phyloP scores from a whole-genome alignment of 2,329 filamentous ascomycete genomes.

The Ilyonectria sp. region DNA sequence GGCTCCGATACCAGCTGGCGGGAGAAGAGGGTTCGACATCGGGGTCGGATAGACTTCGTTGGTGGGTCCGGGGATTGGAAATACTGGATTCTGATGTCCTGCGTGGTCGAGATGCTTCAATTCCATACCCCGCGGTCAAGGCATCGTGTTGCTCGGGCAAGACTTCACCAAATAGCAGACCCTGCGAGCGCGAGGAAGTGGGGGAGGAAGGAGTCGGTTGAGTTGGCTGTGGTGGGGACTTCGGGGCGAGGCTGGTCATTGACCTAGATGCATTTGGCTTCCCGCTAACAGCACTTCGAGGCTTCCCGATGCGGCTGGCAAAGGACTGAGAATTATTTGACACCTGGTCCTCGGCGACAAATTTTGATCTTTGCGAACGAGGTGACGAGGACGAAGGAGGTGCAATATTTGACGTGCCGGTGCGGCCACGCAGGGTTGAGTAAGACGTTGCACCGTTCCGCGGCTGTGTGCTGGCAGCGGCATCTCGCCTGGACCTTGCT shows the following conservation, averaged over 20 bases:
- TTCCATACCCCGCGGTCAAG: constrained; percentile 72
- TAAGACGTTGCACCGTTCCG: constrained; percentile 58
- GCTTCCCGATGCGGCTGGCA: constrained; percentile 71
- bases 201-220: constrained; percentile 53
- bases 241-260: constrained; percentile 52
- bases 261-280: constrained; percentile 55
- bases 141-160: constrained; percentile 70
- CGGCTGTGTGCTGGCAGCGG: constrained; percentile 52
- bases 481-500: constrained; percentile 52
- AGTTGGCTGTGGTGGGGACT: constrained; percentile 52
- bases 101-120: constrained; percentile 66
- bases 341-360: constrained; percentile 65
- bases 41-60: constrained; percentile 70
- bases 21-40: constrained; percentile 75
- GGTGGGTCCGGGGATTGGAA: constrained; percentile 65
- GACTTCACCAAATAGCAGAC: constrained; percentile 83
- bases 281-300: constrained; percentile 55
- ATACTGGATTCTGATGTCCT: constrained; percentile 82
- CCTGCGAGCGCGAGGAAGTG: constrained; percentile 57
- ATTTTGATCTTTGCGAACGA: constrained; percentile 62
- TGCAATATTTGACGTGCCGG: constrained; percentile 38
- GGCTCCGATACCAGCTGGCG: constrained; percentile 74
- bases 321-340: constrained; percentile 72
- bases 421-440: constrained; percentile 57
- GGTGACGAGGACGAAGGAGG: constrained; percentile 46